These are phyloP conservation scores for Solanum dulcamara DNA, from an alignment of 257 asterid genomes.

Conservation along the genomic window DNA sequence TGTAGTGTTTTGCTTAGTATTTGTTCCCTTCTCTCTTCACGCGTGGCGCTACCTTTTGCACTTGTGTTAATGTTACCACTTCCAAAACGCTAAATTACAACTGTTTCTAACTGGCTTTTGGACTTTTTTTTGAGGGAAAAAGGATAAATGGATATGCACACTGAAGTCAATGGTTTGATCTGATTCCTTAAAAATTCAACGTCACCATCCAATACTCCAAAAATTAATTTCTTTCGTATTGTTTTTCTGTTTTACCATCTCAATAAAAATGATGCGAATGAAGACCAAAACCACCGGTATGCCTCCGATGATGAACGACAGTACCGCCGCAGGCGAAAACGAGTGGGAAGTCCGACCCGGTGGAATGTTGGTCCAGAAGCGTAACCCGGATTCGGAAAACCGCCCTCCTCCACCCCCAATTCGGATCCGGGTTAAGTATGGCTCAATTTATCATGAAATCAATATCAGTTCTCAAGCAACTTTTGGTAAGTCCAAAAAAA, in stretches of 20 bases:
- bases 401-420: slow-evolving; percentile 59
- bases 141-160: neutral
- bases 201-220: neutral
- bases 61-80: neutral
- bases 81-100: neutral
- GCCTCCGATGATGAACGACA: slow-evolving; percentile 19
- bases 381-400: slow-evolving; percentile 38
- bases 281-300: slow-evolving; percentile 9
- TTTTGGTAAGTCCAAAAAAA: slow-evolving; percentile 37
- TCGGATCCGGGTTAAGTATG: slow-evolving; percentile 77
- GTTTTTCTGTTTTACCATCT: neutral
- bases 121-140: neutral
- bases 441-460: slow-evolving; percentile 61
- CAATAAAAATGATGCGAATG: slow-evolving; percentile 54
- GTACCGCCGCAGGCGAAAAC: slow-evolving; percentile 4
- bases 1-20: neutral
- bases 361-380: slow-evolving; percentile 89
- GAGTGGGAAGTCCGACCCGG: slow-evolving; percentile 84
- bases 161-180: slow-evolving; percentile 9
- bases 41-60: neutral
- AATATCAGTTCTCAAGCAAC: slow-evolving; percentile 63
- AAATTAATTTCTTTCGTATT: neutral
- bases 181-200: neutral
- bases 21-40: neutral
- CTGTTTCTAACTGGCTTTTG: neutral